Base-by-base conservation (phyloP, 257 asterid species). In the Solanum lignicaule region DNA sequence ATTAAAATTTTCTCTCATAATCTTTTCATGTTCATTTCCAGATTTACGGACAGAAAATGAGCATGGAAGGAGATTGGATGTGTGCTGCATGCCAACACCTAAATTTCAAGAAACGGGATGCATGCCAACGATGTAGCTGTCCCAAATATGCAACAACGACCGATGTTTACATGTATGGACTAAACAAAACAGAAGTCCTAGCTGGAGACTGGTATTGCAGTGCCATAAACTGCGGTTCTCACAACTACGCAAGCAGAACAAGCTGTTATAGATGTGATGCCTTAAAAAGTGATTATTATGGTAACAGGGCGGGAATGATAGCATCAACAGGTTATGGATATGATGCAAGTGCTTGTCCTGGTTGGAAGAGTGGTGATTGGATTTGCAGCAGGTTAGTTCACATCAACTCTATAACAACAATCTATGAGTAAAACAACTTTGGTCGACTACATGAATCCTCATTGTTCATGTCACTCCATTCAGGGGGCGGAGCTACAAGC, bases 301-400 rank as follows among this genome's bases (percentile, higher is more conserved):
- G 78, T 0, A 90, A 89, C 7, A 93, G 90, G 2, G 88, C 89
- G 4, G 97, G 91, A 69, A 78, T 93, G 87, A 88, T 87, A 21
- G 91, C 91, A 5, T 46, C 96, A 0, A 90, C 91, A 21, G 93
- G 92, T 55, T 94, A 92, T 79, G 91, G 86, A 18, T 91, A 79
- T 72, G 95, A 92, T 6, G 62, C 95, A 41, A 83, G 79, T 87
- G 81, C 55, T 31, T 15, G 92, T 86, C 98, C 99, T 14, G 99
- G 99, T 9, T 96, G 98, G 96, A 96, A 96, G 91, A 89, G 89
- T 39, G 99, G 99, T 21, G 99, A 96, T 87, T 96, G 99, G 99
- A 93, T 95, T 62, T 96, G 99, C 94, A 18, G 87, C 29, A 91
- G 98, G 98, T 93, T 81, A 25, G 89, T 87, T 65, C 38, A 32